Evolutionary conservation across 257 asterid genomes (phyloP).

Genomic region (Gentiana straminea): DNA sequence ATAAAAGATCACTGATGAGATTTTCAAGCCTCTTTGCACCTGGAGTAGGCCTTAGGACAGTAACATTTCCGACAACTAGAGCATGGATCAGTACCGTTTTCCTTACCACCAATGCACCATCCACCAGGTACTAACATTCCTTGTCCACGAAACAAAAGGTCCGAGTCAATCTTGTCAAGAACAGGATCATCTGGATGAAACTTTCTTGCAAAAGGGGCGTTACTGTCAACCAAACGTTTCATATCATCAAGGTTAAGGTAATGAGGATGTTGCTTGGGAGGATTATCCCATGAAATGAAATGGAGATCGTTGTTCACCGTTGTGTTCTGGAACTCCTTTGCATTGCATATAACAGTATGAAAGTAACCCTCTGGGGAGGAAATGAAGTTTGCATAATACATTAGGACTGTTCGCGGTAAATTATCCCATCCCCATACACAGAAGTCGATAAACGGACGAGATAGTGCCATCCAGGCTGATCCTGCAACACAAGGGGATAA

Average conservation of each 20-base stretch:
- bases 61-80: constrained; percentile 50
- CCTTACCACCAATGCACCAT: constrained; percentile 62
- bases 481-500: constrained; percentile 32
- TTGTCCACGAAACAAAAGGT: constrained; percentile 52
- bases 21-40: constrained; percentile 85
- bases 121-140: constrained; percentile 85
- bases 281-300: constrained; percentile 94
- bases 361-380: constrained; percentile 97
- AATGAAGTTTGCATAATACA: constrained; percentile 92
- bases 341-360: constrained; percentile 85
- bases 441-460: constrained; percentile 81
- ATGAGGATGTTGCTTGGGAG: constrained; percentile 97
- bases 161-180: constrained; percentile 59
- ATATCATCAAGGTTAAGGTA: constrained; percentile 58
- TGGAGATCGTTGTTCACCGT: constrained; percentile 91
- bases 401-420: constrained; percentile 80
- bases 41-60: constrained; percentile 52
- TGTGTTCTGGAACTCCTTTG: constrained; percentile 68
- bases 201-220: constrained; percentile 90
- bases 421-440: constrained; percentile 99
- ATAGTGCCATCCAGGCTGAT: constrained; percentile 98
- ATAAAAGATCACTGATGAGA: constrained; percentile 44
- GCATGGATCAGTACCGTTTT: constrained; percentile 82
- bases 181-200: constrained; percentile 72
- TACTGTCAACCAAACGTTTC: constrained; percentile 71